Evolutionary conservation across 148 eudicot genomes (phyloP).

Genomic region (Chenopodium quinoa): DNA sequence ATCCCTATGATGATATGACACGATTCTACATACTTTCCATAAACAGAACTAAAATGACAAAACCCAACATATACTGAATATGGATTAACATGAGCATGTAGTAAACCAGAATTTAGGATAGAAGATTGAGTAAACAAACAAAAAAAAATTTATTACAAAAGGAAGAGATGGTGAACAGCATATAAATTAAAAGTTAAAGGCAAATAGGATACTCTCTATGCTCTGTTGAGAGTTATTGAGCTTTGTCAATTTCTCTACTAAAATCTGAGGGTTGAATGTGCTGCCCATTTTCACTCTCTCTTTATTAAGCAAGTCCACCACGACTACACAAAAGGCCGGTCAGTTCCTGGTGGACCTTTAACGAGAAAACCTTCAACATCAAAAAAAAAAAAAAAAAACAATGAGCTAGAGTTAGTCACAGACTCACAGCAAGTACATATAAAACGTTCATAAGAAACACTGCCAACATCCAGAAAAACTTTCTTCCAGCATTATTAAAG

Average conservation of each 20-base stretch:
- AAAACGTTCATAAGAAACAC: background rate
- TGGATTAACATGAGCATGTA: background rate
- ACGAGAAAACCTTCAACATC: conserved; percentile 20
- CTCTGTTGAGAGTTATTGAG: conserved; percentile 89
- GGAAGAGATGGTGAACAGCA: background rate
- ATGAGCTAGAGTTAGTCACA: background rate
- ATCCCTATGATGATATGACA: background rate
- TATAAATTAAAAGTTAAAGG: background rate
- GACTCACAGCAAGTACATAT: background rate
- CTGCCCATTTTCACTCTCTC: conserved; percentile 55
- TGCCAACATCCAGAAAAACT: no score
- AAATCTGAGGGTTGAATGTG: conserved; percentile 80
- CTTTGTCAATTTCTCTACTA: conserved; percentile 73
- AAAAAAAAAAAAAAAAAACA: background rate
- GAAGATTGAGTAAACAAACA: background rate
- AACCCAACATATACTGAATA: background rate
- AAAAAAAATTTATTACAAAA: background rate
- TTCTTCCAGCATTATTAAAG: background rate
- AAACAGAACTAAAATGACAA: no score
- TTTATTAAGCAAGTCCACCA: conserved; percentile 25
- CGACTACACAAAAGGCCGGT: conserved; percentile 28
- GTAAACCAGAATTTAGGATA: background rate
- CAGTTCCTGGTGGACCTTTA: conserved; percentile 20
- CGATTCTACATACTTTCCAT: no score
- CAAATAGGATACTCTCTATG: conserved; percentile 89